Percentiles rank a stretch among this genome's conserved stretches.
Evolutionary conservation across 2,329 filamentous ascomycete species (phyloP).

Genomic region (Piedraia hortae): DNA sequence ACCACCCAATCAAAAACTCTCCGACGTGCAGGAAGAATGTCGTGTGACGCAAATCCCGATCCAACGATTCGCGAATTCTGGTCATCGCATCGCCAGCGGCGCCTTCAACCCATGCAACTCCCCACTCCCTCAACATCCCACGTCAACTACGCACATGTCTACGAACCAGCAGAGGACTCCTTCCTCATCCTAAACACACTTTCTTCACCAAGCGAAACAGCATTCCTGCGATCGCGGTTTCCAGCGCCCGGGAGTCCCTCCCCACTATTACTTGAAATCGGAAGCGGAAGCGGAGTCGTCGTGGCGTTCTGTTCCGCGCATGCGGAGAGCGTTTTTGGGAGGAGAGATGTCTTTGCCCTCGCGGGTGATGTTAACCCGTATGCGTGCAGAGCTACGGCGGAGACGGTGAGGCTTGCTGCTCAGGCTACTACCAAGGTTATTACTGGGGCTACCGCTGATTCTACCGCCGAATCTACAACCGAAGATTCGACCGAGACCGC

Average conservation of each 20-base stretch:
- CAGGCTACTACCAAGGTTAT: no score
- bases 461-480: conserved; percentile 10
- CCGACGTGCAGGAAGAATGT: no score
- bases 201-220: conserved; percentile 38
- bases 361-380: conserved; percentile 66
- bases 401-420: conserved; percentile 33
- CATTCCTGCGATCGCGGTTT: conserved; percentile 42
- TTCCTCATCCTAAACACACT: conserved; percentile 83
- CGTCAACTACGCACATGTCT: conserved; percentile 65
- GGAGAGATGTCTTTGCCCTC: conserved; percentile 38
- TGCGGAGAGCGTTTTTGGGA: conserved; percentile 42
- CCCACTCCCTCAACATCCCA: conserved; percentile 85
- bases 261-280: conserved; percentile 52
- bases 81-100: no score
- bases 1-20: no score
- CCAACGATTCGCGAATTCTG: no score
- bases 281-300: conserved; percentile 81
- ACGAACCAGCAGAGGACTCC: conserved; percentile 89
- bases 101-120: no score
- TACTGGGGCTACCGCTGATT: background rate
- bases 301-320: conserved; percentile 65
- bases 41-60: no score
- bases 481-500: background rate
- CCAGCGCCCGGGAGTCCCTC: conserved; percentile 6
- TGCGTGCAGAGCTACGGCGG: conserved; percentile 47